Evolutionary conservation across 345 rosid species (phyloP).

Genomic region (Hibiscus syriacus): DNA sequence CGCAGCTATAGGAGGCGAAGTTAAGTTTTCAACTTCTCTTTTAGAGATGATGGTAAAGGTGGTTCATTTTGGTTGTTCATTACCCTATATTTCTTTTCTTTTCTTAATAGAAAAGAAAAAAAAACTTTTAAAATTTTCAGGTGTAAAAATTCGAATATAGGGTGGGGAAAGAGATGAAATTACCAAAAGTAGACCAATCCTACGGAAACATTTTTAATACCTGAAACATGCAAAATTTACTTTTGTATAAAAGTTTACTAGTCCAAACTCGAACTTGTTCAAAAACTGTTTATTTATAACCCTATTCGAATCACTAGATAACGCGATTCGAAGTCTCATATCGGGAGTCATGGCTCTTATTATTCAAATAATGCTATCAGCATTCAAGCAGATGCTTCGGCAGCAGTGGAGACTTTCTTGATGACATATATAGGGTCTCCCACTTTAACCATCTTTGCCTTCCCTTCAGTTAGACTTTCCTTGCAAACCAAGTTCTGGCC

Average conservation of each 20-base stretch:
- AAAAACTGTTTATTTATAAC: background rate
- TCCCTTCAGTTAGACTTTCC: constrained; percentile 23
- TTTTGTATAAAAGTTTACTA: background rate
- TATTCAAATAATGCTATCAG: background rate
- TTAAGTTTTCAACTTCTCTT: constrained; percentile 23
- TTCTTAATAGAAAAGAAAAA: too few relatives aligned
- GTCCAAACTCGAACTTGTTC: background rate
- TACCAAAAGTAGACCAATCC: background rate
- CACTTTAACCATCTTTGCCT: constrained; percentile 39
- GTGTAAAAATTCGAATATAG: background rate
- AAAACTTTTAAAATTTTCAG: too few relatives aligned
- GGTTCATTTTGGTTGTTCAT: background rate
- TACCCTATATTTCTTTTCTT: background rate
- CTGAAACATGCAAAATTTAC: background rate
- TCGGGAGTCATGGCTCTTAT: background rate
- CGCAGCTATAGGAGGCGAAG: constrained; percentile 15
- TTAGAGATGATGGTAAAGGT: too few relatives aligned
- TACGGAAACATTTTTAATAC: background rate
- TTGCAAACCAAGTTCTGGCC: constrained; percentile 82
- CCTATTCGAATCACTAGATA: background rate
- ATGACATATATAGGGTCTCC: constrained; percentile 62
- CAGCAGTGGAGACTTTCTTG: constrained; percentile 49
- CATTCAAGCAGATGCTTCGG: constrained; percentile 63
- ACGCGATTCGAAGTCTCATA: background rate
- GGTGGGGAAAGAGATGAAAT: background rate